These are phyloP conservation scores for Macadamia integrifolia DNA, from an alignment of 164 flowering plant genomes.

Conservation along the genomic window DNA sequence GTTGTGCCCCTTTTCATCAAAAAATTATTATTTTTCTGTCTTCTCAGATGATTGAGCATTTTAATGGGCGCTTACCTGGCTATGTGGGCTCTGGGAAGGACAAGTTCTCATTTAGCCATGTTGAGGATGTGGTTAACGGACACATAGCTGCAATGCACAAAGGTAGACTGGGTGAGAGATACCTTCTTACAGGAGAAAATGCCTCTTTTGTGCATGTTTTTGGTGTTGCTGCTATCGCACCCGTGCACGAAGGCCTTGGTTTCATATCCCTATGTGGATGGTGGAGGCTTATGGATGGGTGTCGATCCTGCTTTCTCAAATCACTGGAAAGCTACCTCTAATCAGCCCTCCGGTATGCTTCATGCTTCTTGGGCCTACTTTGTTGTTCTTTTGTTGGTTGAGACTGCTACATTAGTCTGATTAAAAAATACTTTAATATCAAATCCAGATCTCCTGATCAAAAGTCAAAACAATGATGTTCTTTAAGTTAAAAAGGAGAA, in stretches of 20 bases:
- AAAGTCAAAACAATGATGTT: too few species aligned
- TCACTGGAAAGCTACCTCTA: constrained; percentile 73
- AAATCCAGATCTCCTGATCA: too few species aligned
- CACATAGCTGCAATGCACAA: constrained; percentile 72
- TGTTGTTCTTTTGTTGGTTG: not conserved
- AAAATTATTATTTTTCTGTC: constrained; percentile 4
- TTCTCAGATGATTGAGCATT: constrained; percentile 72
- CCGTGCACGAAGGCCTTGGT: constrained; percentile 47
- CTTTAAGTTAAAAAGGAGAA: too few species aligned
- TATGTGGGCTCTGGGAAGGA: constrained; percentile 71
- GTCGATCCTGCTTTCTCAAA: constrained; percentile 46
- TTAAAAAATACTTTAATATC: too few species aligned
- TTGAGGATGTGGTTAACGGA: constrained; percentile 84
- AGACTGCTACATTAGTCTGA: not conserved
- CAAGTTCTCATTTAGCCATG: constrained; percentile 67
- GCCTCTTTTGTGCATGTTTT: constrained; percentile 74
- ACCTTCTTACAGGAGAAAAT: constrained; percentile 90
- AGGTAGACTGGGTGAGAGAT: constrained; percentile 75
- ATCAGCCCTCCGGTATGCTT: constrained; percentile 79
- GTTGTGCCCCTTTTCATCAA: not conserved
- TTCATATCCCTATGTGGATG: constrained; percentile 59
- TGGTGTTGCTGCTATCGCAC: constrained; percentile 64
- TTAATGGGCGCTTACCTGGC: constrained; percentile 82
- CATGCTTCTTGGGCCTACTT: not conserved
- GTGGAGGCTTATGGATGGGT: constrained; percentile 72